Percentiles rank a stretch among this genome's conserved stretches.
Evolutionary conservation across 371 early-diverging fungal species (phyloP).

Genomic region (Mucor plumbeus): DNA sequence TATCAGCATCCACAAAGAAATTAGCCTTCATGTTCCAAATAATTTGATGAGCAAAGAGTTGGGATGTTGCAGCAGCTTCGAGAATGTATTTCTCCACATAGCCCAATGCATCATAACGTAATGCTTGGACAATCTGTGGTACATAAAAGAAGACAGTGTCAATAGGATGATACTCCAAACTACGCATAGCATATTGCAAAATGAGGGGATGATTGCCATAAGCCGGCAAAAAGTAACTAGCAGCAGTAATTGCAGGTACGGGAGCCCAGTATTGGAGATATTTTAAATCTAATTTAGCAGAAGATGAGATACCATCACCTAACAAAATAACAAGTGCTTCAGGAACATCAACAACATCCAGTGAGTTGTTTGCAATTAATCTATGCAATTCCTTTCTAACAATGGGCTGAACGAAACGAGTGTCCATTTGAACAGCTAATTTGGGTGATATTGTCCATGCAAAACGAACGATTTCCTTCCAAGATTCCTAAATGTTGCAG

Average conservation of each 20-base stretch:
- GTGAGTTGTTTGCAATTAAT: conserved; percentile 67
- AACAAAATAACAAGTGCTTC: conserved; percentile 79
- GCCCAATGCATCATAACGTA: conserved; percentile 86
- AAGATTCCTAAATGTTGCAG: conserved; percentile 28
- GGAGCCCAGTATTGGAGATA: conserved; percentile 90
- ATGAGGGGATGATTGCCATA: conserved; percentile 81
- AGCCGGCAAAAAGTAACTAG: conserved; percentile 74
- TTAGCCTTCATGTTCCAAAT: conserved; percentile 99
- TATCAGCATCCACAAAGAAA: conserved; percentile 83
- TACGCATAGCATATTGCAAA: conserved; percentile 92
- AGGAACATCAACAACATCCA: conserved; percentile 73
- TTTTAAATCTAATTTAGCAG: conserved; percentile 46
- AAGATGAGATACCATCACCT: conserved; percentile 51
- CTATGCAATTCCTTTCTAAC: conserved; percentile 73
- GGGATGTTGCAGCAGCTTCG: conserved; percentile 90
- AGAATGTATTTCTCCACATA: conserved; percentile 94
- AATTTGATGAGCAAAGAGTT: conserved; percentile 98
- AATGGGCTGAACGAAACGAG: conserved; percentile 73
- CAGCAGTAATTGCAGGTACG: conserved; percentile 90
- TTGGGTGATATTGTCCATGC: conserved; percentile 84
- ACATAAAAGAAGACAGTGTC: conserved; percentile 98
- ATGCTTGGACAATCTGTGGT: conserved; percentile 98
- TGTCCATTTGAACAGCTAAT: conserved; percentile 81
- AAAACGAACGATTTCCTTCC: conserved; percentile 75
- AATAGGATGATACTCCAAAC: conserved; percentile 87